Conservation (phyloP, 1,284 basidiomycete genomes). For the Tausonia pullulans region DNA sequence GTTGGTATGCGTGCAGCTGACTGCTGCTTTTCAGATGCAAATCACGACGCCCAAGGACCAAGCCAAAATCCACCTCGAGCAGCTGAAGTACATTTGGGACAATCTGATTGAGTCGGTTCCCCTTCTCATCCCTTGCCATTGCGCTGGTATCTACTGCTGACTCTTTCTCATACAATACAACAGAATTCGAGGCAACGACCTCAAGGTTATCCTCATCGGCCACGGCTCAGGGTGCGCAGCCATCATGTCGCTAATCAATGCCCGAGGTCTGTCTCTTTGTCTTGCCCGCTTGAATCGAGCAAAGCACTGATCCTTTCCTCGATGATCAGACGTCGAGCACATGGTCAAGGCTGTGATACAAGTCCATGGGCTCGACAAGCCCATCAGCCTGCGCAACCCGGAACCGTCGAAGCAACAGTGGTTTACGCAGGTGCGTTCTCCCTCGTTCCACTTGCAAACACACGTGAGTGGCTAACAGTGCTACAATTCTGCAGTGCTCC, state of each 20-base stretch:
- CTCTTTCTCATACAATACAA: background rate
- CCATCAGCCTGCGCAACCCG: slow-evolving; percentile 24
- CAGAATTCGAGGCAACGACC: slow-evolving; percentile 49
- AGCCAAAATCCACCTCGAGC: slow-evolving; percentile 44
- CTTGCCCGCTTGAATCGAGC: background rate
- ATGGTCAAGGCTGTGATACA: slow-evolving; percentile 60
- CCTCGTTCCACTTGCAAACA: background rate
- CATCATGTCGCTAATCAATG: slow-evolving; percentile 59
- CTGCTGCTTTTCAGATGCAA: slow-evolving; percentile 7
- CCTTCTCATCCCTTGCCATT: background rate
- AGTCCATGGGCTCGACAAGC: slow-evolving; percentile 53
- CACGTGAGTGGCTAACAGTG: background rate
- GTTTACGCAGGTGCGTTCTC: slow-evolving; percentile 28
- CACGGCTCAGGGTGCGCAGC: slow-evolving; percentile 71
- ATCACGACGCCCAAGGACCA: slow-evolving; percentile 28
- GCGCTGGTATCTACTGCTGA: slow-evolving; percentile 7
- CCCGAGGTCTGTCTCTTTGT: slow-evolving; percentile 46
- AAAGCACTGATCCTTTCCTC: background rate
- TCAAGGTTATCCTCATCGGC: slow-evolving; percentile 68
- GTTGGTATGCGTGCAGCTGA: background rate
- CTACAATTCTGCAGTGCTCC: no score
- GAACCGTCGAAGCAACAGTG: slow-evolving; percentile 23
- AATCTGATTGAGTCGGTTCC: slow-evolving; percentile 69
- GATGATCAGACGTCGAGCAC: slow-evolving; percentile 42
- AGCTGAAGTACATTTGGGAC: slow-evolving; percentile 84